Conservation (phyloP, 2,329 filamentous ascomycete species). For the Diaporthe aspalathi region DNA sequence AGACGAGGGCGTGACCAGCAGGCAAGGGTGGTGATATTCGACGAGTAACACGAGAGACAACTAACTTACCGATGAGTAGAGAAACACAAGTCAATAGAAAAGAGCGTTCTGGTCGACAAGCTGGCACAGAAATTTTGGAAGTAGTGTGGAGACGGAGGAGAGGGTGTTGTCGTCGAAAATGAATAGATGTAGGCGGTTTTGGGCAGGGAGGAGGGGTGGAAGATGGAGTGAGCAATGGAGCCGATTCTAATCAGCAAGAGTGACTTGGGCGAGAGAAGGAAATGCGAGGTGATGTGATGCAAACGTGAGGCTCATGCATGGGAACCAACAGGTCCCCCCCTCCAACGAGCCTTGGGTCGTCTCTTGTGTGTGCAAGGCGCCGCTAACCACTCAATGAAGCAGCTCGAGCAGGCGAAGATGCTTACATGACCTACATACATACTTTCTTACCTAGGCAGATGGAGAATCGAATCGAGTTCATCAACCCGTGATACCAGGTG, state of each 20-base stretch:
- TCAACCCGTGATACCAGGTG: neutral
- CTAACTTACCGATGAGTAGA: neutral
- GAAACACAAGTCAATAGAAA: neutral
- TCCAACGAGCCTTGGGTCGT: neutral
- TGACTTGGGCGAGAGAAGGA: neutral
- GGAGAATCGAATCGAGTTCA: neutral
- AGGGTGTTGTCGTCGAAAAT: neutral
- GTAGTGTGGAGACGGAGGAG: neutral
- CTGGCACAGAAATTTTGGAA: neutral
- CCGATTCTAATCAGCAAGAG: constrained; percentile 13
- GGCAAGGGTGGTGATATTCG: constrained; percentile 8
- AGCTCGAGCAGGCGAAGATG: neutral
- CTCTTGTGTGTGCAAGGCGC: constrained; percentile 1
- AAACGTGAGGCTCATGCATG: constrained; percentile 8
- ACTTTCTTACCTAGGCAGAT: neutral
- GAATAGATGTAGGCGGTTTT: neutral
- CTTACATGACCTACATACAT: too few species aligned
- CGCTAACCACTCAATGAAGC: constrained; percentile 10
- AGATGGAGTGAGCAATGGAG: constrained; percentile 1
- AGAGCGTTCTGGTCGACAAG: neutral
- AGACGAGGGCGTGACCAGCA: constrained; percentile 1
- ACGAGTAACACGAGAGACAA: neutral
- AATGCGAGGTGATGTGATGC: constrained; percentile 26
- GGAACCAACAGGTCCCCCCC: constrained; percentile 8
- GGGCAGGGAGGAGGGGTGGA: neutral